These are phyloP conservation scores for Pittosporum tobira DNA, from an alignment of 129 eudicot species.

Conservation along the genomic window DNA sequence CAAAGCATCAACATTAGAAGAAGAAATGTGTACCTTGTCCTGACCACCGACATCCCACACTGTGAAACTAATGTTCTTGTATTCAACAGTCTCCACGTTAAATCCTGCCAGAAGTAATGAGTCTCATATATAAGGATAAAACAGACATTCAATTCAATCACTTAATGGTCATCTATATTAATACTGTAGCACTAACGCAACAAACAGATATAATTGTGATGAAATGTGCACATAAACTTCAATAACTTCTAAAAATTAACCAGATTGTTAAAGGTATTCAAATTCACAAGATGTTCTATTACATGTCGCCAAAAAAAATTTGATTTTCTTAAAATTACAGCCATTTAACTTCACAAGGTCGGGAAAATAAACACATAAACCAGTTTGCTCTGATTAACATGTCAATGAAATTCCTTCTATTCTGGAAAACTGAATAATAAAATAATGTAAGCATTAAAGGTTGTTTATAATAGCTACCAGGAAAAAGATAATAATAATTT, in stretches of 20 bases:
- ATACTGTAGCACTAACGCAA: background rate
- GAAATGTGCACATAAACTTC: background rate
- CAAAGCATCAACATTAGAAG: background rate
- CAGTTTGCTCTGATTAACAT: too few species aligned
- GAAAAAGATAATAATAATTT: too few species aligned
- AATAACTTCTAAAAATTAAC: too few species aligned
- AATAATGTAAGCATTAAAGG: background rate
- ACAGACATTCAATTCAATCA: background rate
- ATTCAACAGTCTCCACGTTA: constrained; percentile 50
- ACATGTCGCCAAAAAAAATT: too few species aligned
- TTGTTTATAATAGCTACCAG: background rate
- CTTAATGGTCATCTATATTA: too few species aligned
- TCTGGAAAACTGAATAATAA: too few species aligned
- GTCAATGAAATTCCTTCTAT: background rate
- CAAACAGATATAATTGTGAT: background rate
- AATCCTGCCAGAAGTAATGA: constrained; percentile 25
- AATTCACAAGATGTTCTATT: background rate
- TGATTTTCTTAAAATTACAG: too few species aligned
- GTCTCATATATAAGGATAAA: background rate
- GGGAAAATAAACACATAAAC: background rate
- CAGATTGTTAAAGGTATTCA: too few species aligned
- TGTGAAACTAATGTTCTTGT: constrained; percentile 51
- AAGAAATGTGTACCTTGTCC: constrained; percentile 34
- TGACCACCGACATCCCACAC: constrained; percentile 63
- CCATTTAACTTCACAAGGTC: background rate